Evolutionary conservation across 768 basidiomycete genomes (phyloP), one percentile per base, ranked within the genome.

Genomic region (Gyrodon lividus): DNA sequence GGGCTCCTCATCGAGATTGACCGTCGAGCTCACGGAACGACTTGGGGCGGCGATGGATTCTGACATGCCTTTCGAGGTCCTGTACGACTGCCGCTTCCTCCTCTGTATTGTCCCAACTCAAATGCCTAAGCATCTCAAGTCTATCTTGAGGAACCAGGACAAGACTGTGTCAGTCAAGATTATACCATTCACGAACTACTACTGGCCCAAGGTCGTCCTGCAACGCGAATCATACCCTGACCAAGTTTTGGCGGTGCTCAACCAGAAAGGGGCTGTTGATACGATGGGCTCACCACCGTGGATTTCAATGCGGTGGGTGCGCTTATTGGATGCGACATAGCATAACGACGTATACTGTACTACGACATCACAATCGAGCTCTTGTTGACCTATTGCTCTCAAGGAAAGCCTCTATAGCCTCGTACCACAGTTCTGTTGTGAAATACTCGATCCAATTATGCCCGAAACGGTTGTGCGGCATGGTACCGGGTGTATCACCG

Each of bases 61-160:
- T 52, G 22, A 45, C 16, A 1, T 4, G 10, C 44, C 59, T 8
- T 34, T 75, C 13, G 69, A 77, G 20, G 43, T 83, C 12, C 68
- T 89, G 24, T 89, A 80, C 61, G 88, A 91, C 63, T 74, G 74
- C 57, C 82, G 89, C 6, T 91, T 87, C 64, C 58, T 81, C 3
- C 44, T 90, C 38, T 61, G 59, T 17, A 72, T 88, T 56, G 53
- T 78, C 50, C 59, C 80, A 13, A 56, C 58, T 30, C 69, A 59
- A 37, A 73, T 83, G 19, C 82, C 84, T 2, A 19, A 48, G 2
- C 41, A 64, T 7, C 31, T 86, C 3, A 51, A 59, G n/a, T 47
- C 53, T 17, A 59, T 58, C 30, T 47, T 81, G 34, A 19, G 55
- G 6, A 43, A 59, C 43, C 50, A 45, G 13, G 53, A 56, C 6